phyloP scores from a whole-genome alignment of 495 filamentous ascomycete genomes.

The Chaetomium tenue region DNA sequence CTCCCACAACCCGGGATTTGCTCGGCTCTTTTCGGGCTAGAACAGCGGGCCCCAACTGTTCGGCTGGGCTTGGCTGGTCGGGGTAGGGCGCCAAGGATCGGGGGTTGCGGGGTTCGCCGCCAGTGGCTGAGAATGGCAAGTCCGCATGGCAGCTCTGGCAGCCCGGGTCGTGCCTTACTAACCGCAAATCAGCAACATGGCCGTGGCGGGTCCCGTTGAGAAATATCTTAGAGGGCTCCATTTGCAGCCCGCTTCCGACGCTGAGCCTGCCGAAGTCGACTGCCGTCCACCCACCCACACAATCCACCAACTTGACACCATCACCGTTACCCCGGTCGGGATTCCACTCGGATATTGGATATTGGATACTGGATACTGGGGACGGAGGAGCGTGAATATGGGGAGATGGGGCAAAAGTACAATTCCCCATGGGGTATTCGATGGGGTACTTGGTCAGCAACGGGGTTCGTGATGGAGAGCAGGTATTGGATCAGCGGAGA shows the following conservation, averaged over 20 bases:
- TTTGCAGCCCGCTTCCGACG: not conserved
- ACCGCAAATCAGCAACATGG: conserved; percentile 22
- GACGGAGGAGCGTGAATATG: not conserved
- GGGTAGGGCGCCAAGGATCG: not conserved
- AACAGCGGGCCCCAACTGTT: not conserved
- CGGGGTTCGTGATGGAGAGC: not conserved
- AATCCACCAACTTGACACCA: not conserved
- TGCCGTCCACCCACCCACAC: conserved; percentile 13
- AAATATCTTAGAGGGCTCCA: not conserved
- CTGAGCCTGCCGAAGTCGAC: conserved; percentile 16
- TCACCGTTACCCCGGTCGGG: not conserved
- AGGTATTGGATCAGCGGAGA: not conserved
- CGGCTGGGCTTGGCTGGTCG: too few species aligned
- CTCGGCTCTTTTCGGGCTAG: conserved; percentile 7
- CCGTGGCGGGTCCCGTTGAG: conserved; percentile 9
- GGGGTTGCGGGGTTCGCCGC: not conserved
- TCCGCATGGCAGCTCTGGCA: not conserved
- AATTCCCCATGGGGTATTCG: conserved; percentile 13
- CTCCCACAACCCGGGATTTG: conserved; percentile 1
- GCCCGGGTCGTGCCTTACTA: conserved; percentile 12
- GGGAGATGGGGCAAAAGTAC: not conserved
- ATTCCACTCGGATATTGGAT: not conserved
- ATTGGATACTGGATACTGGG: too few species aligned
- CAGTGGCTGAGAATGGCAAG: conserved; percentile 1
- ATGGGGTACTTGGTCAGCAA: too few species aligned